Evolutionary conservation across 2,329 filamentous ascomycete species (phyloP).

Genomic region (Talaromyces islandicus): DNA sequence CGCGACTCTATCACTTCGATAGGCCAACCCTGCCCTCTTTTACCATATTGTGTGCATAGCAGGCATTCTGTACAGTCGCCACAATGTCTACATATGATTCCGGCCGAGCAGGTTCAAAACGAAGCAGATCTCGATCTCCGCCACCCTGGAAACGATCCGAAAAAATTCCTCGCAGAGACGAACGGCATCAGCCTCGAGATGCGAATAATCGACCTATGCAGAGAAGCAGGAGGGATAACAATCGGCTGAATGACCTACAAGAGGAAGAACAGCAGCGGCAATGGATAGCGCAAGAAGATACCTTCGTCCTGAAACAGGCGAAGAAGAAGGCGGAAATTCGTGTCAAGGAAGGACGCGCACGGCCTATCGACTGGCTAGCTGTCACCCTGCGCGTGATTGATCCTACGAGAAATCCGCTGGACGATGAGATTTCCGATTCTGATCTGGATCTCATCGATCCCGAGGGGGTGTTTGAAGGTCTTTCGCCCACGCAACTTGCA

Average conservation of each 20-base stretch:
- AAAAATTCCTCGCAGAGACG: slow-evolving; percentile 29
- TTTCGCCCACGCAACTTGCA: slow-evolving; percentile 60
- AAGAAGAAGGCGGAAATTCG: slow-evolving; percentile 98
- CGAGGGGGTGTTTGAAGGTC: slow-evolving; percentile 68
- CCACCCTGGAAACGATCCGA: slow-evolving; percentile 33
- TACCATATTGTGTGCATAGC: background rate
- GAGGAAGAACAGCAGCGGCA: slow-evolving; percentile 71
- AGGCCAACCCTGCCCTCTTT: background rate
- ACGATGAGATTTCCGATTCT: slow-evolving; percentile 73
- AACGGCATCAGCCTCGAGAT: slow-evolving; percentile 19
- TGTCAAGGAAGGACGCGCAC: slow-evolving; percentile 82
- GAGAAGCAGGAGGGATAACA: slow-evolving; percentile 38
- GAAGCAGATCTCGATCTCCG: slow-evolving; percentile 37
- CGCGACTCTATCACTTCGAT: background rate
- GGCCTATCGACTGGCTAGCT: slow-evolving; percentile 87
- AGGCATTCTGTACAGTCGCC: background rate
- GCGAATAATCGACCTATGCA: slow-evolving; percentile 17
- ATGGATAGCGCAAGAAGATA: slow-evolving; percentile 92
- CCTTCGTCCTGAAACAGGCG: slow-evolving; percentile 90
- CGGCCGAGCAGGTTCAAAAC: slow-evolving; percentile 30
- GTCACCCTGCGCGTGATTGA: slow-evolving; percentile 89
- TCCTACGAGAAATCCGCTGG: slow-evolving; percentile 67
- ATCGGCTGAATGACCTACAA: slow-evolving; percentile 51
- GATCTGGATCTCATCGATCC: slow-evolving; percentile 78
- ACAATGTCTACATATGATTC: slow-evolving; percentile 28